A percentile compares a stretch with the other conserved stretches of the same genome.
Conservation (phyloP, 805 yeast species). For the Candida pseudoglaebosa region DNA sequence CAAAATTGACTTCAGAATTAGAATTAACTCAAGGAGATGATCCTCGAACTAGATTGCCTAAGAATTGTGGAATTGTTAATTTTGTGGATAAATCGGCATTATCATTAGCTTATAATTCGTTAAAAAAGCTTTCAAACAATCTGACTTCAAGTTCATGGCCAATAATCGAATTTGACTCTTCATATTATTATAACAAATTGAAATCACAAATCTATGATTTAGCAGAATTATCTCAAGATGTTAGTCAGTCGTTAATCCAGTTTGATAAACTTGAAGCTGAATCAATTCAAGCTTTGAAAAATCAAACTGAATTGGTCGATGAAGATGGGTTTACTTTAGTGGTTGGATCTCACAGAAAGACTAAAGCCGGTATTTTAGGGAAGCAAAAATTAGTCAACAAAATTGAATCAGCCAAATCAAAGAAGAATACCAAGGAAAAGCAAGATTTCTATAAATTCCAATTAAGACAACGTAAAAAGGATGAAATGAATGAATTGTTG, state of each 20-base stretch:
- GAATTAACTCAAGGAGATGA: constrained; percentile 25
- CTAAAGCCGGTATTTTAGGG: constrained; percentile 67
- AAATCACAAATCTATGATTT: constrained; percentile 41
- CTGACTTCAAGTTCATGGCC: constrained; percentile 35
- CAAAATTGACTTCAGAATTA: constrained; percentile 56
- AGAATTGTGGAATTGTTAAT: constrained; percentile 68
- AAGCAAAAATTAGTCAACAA: constrained; percentile 41
- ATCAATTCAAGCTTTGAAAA: constrained; percentile 50
- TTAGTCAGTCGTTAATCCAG: constrained; percentile 56
- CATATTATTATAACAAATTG: constrained; percentile 39
- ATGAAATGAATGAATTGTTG: constrained; percentile 84
- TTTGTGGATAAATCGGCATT: constrained; percentile 70
- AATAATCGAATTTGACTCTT: constrained; percentile 24
- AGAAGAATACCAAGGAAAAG: constrained; percentile 70
- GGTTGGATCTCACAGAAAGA: constrained; percentile 81
- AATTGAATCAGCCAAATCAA: constrained; percentile 37
- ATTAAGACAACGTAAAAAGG: constrained; percentile 87
- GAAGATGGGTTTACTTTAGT: constrained; percentile 94
- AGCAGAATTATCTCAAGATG: constrained; percentile 49
- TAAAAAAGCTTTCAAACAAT: constrained; percentile 45
- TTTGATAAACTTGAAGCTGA: constrained; percentile 71
- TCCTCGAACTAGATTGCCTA: constrained; percentile 51
- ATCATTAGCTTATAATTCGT: constrained; percentile 58
- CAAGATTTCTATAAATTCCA: constrained; percentile 95
- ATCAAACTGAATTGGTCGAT: constrained; percentile 65